phyloP scores from a whole-genome alignment of 2,329 filamentous ascomycete species.

The Microsporum ferrugineum region DNA sequence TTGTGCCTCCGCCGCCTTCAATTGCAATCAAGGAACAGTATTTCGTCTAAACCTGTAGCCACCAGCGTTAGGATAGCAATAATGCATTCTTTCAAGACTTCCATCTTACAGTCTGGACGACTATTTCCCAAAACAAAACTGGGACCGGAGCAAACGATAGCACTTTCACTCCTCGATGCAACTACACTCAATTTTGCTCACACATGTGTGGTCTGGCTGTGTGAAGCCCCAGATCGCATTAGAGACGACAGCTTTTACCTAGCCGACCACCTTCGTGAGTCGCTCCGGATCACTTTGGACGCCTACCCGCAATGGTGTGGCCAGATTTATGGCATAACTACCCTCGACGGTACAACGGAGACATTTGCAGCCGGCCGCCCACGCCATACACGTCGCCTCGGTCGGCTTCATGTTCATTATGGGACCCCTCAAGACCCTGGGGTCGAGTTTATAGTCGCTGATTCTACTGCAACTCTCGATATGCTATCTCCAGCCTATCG shows the following conservation, averaged over 20 bases:
- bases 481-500: not conserved
- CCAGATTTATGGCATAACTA: constrained; percentile 20
- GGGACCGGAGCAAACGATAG: not conserved
- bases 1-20: no score
- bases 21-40: no score
- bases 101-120: not conserved
- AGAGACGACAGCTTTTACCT: not conserved
- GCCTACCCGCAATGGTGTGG: constrained; percentile 20
- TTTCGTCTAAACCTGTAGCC: no score
- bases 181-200: constrained; percentile 32
- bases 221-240: constrained; percentile 16
- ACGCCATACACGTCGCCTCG: not conserved
- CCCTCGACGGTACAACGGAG: not conserved
- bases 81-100: not conserved
- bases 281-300: constrained; percentile 20
- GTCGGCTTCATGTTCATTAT: not conserved
- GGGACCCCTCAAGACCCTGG: not conserved
- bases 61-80: no score
- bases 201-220: constrained; percentile 38
- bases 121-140: not conserved
- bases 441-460: not conserved
- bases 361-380: not conserved
- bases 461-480: not conserved
- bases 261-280: not conserved
- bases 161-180: constrained; percentile 28